These are phyloP conservation scores for Kregervanrija fluxuum DNA, from an alignment of 805 yeast genomes.

Conservation along the genomic window DNA sequence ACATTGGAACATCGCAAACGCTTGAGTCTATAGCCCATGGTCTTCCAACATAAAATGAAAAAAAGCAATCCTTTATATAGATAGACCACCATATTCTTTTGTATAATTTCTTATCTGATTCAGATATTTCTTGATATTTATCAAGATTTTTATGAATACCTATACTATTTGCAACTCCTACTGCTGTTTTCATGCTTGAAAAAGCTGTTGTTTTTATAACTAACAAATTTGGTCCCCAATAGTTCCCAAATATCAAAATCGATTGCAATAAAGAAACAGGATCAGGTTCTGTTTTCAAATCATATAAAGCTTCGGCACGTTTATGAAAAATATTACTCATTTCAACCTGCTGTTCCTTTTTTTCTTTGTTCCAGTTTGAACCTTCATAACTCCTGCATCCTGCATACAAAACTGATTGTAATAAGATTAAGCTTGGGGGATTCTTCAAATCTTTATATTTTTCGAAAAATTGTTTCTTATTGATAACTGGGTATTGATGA, in stretches of 20 bases:
- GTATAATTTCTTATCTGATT: conserved; percentile 36
- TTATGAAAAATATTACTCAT: conserved; percentile 46
- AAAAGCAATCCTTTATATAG: conserved; percentile 58
- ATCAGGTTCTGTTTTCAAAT: conserved; percentile 61
- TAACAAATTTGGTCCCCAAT: conserved; percentile 70
- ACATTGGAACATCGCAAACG: conserved; percentile 71
- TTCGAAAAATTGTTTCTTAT: conserved; percentile 53
- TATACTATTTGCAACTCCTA: conserved; percentile 64
- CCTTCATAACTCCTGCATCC: conserved; percentile 58
- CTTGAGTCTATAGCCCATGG: conserved; percentile 59
- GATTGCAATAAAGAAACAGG: conserved; percentile 57
- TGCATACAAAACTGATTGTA: conserved; percentile 61
- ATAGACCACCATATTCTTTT: conserved; percentile 74
- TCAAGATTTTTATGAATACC: conserved; percentile 56
- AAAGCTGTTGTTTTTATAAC: conserved; percentile 56
- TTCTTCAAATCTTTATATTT: conserved; percentile 46
- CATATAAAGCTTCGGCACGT: conserved; percentile 70
- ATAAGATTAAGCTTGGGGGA: conserved; percentile 54
- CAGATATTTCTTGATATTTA: conserved; percentile 6
- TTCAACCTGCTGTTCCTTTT: conserved; percentile 32
- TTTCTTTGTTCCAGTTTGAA: conserved; percentile 41
- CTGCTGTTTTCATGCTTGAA: conserved; percentile 58
- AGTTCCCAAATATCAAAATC: conserved; percentile 52
- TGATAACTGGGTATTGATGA: conserved; percentile 62
- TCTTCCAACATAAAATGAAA: conserved; percentile 64